Evolutionary conservation across 192 early-diverging fungal genomes (phyloP), one percentile per base, ranked within the genome.

Genomic region (Linderina pennispora): DNA sequence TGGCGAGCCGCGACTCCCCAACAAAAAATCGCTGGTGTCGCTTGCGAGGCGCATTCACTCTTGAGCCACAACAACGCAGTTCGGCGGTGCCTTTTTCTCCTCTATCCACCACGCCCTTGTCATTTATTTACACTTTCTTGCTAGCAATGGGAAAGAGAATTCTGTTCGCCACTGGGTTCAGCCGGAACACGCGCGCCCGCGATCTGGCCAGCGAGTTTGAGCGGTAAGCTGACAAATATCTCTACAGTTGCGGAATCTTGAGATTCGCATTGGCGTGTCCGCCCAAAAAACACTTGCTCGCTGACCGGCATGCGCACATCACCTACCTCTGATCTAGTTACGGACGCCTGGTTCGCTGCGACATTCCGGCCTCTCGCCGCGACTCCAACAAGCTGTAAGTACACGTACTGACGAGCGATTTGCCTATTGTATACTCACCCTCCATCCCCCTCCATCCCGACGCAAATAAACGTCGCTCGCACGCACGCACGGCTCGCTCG

Each of bases 141-240:
- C 18, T 19, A 31, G 6, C 28, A 40, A 86, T 79, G 34, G 58
- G 58, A 23, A 69, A 69, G 43, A 39, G 66, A 19, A 94, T 90
- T 31, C 77, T 92, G 23, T 86, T 85, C 52, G 87, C 92, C 23
- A 80, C 89, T 38, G 91, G 91, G 23, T 89, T 97, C 62, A 59
- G 77, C 23, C 59, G 76, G 32, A 74, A 79, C 37, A 85, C 84
- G 23, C 83, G 94, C 42, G 94, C 94, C 18, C 85, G 83, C 73
- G 91, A 97, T 54, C 80, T 97, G 19, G 94, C 91, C 14, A 89
- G 91, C 56, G 94, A 92, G 36, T 97, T 97, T 66, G 94, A 97
- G 65, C 79, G 91, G 90, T 93, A 80, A 55, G 53, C 10, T 40
- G 45, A n/a, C 21, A 20, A 11, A 2, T 25, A 25, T 18, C 24